Conservation (phyloP, 208 protist species). For the Trypanosoma vivax region DNA sequence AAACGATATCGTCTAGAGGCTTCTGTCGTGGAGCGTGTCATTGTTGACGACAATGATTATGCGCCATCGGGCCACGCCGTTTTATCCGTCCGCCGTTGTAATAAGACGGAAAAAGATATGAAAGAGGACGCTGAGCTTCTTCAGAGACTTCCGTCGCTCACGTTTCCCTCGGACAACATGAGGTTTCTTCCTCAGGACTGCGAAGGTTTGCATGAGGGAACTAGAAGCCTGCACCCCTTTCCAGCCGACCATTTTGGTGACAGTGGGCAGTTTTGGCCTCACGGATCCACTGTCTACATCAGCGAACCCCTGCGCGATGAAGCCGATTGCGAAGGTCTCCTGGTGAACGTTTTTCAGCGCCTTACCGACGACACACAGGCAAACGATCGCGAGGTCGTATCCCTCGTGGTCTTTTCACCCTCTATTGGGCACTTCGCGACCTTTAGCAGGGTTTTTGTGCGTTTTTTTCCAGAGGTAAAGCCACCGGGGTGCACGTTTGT, state of each 20-base stretch:
- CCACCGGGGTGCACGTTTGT: conserved; percentile 19
- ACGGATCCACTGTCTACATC: conserved; percentile 2
- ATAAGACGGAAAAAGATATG: conserved; percentile 46
- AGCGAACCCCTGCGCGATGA: background rate
- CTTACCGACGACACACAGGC: conserved; percentile 3
- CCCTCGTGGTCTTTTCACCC: conserved; percentile 18
- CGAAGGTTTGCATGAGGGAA: background rate
- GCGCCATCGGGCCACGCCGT: conserved; percentile 53
- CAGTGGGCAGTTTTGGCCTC: conserved; percentile 3
- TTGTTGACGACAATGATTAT: conserved; percentile 82
- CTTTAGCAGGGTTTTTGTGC: conserved; percentile 6
- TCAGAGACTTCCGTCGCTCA: conserved; percentile 13
- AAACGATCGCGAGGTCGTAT: conserved; percentile 8
- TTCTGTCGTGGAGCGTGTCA: conserved; percentile 31
- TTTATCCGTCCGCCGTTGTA: conserved; percentile 28
- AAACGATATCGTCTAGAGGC: conserved; percentile 26
- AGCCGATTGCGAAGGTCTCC: background rate
- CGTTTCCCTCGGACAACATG: conserved; percentile 43
- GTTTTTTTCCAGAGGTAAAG: conserved; percentile 3
- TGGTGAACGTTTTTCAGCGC: conserved; percentile 1
- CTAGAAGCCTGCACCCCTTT: background rate
- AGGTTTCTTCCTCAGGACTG: conserved; percentile 3
- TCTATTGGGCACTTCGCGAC: background rate
- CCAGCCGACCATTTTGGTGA: background rate
- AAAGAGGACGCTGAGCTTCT: conserved; percentile 24